phyloP scores from a whole-genome alignment of 2,329 filamentous ascomycete genomes.

The Xylaria sp. region DNA sequence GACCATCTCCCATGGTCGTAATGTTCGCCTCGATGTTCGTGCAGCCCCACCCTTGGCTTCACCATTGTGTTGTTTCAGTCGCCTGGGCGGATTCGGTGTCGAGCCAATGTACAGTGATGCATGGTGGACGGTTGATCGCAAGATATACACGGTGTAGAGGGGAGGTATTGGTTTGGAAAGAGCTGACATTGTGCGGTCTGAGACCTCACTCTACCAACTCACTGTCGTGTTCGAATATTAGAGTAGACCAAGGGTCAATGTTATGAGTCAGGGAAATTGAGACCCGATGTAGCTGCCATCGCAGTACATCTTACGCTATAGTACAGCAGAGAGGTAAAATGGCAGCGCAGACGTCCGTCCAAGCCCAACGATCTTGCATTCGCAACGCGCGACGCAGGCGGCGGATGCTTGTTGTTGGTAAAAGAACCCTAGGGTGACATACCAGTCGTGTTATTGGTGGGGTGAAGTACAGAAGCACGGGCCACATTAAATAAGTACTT shows the following conservation, averaged over 20 bases:
- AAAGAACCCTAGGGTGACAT: no score
- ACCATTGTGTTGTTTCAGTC: slow-evolving; percentile 92
- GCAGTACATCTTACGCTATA: slow-evolving; percentile 11
- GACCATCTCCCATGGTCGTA: slow-evolving; percentile 92
- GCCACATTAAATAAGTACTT: no score
- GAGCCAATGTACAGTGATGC: slow-evolving; percentile 85
- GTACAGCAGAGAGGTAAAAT: neutral
- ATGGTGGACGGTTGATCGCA: slow-evolving; percentile 79
- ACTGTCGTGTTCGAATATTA: neutral
- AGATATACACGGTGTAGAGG: slow-evolving; percentile 91
- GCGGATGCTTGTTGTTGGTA: no score
- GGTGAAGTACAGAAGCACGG: no score
- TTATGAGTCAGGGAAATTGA: neutral
- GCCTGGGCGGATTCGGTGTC: slow-evolving; percentile 84
- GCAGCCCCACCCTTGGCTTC: slow-evolving; percentile 78
- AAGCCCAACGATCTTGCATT: no score
- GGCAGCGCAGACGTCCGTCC: no score
- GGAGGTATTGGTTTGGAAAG: slow-evolving; percentile 72
- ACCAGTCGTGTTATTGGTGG: no score
- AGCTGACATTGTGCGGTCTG: slow-evolving; percentile 45
- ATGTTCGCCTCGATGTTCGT: slow-evolving; percentile 68
- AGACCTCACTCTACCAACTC: neutral
- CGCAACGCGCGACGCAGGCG: no score
- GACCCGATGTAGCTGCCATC: slow-evolving; percentile 8
- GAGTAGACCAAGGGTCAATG: neutral